Evolutionary conservation across 106 monocot species (phyloP), one percentile per base, ranked within the genome.

Genomic region (Platanthera zijinensis): DNA sequence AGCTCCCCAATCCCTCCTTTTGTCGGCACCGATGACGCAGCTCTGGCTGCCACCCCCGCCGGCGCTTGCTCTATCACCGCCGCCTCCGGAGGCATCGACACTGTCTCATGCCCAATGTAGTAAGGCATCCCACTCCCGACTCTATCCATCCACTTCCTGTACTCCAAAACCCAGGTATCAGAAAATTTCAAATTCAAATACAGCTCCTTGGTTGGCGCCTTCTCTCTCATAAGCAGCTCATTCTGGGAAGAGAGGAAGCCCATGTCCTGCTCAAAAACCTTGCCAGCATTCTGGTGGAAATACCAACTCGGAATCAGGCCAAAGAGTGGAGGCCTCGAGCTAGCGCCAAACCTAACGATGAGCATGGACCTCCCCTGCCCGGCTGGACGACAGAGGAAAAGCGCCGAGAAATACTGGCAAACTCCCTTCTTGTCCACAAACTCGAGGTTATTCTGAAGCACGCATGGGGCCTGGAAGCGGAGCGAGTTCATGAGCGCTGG

Each of bases 211-310:
- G 97, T 94, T 10, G 97, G 93, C 17, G 79, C 80, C 53, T 76
- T 89, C 76, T 93, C 93, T 80, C 75, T 86, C 68, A 97, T 78
- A 50, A 97, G 78, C 17, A 97, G 84, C 82, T 91, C 97, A 48
- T 97, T 97, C 82, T 97, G 97, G 5, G 97, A 97, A 2, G 97
- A 97, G 10, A 97, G 84, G 71, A 97, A 97, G 9, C 97, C 97
- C 93, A 97, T 97, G 78, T 97, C 93, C 79, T 97, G 97, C 86
- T 97, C 93, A 57, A 97, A 97, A 5, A 97, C 93, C 80, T 97
- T 94, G 62, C 87, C 77, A 0, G 87, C 86, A 32, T 97, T 97
- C 86, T 97, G 97, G 76, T 97, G 97, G 71, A 86, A 52, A 86
- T 67, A 97, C 97, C 97, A 97, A 19, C 77, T 79, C 11, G 97